phyloP scores from a whole-genome alignment of 2,329 filamentous ascomycete species.

The Coniochaeta hoffmannii region DNA sequence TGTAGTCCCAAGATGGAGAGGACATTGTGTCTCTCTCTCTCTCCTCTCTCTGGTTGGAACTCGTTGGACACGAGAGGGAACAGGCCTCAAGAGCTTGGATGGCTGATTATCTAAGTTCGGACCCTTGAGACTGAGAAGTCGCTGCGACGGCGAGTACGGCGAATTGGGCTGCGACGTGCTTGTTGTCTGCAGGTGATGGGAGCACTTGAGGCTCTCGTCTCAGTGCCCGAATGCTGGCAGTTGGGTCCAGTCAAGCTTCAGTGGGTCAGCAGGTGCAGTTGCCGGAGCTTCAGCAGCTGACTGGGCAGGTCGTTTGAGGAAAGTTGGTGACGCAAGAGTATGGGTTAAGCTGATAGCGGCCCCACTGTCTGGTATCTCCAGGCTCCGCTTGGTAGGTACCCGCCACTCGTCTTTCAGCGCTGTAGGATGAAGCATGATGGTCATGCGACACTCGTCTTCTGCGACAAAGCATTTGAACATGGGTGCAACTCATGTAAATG shows the following conservation, averaged over 20 bases:
- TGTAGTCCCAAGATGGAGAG: constrained; percentile 87
- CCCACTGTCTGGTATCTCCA: neutral
- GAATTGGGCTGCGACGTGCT: neutral
- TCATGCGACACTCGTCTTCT: neutral
- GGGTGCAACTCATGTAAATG: too few species aligned
- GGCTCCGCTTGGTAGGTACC: constrained; percentile 10
- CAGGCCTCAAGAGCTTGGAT: neutral
- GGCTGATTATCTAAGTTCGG: neutral
- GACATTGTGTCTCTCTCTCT: constrained; percentile 12
- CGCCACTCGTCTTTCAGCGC: too few species aligned
- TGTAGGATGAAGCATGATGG: neutral
- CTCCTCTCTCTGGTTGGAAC: neutral
- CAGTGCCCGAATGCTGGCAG: neutral
- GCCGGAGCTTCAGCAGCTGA: neutral
- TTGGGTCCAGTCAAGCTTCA: neutral
- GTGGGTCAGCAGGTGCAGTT: neutral
- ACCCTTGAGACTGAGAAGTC: too few species aligned
- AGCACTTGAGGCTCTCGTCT: constrained; percentile 18
- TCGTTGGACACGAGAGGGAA: too few species aligned
- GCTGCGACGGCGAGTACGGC: too few species aligned
- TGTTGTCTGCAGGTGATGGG: neutral
- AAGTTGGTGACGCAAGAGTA: neutral
- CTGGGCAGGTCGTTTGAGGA: neutral
- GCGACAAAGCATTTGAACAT: too few species aligned
- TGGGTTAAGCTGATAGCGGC: neutral